Percentiles rank a stretch among this genome's conserved stretches.
These are phyloP conservation scores for Globisporangium alternatum DNA, from an alignment of 352 stramenopile genomes.

Conservation along the genomic window DNA sequence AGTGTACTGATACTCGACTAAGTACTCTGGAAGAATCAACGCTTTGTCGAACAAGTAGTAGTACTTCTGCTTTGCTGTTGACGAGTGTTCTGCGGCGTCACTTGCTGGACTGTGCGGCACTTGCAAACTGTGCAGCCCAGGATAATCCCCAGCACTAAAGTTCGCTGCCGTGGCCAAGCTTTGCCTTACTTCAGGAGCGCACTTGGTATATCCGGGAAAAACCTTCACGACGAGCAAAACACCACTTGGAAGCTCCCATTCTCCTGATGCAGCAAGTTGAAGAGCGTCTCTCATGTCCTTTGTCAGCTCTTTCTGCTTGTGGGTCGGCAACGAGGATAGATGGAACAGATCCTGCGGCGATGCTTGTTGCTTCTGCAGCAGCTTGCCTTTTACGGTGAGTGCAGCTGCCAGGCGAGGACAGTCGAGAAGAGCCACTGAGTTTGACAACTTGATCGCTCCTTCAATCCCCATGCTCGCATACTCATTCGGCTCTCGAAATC, in stretches of 20 bases:
- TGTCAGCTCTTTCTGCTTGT: conserved; percentile 25
- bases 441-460: conserved; percentile 67
- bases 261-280: conserved; percentile 29
- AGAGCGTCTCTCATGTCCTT: conserved; percentile 40
- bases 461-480: conserved; percentile 51
- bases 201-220: conserved; percentile 72
- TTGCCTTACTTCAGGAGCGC: conserved; percentile 17
- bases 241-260: conserved; percentile 48
- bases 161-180: neutral
- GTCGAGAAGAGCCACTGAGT: conserved; percentile 69
- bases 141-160: conserved; percentile 29
- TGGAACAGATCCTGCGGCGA: conserved; percentile 15
- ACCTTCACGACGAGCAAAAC: conserved; percentile 80
- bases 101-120: conserved; percentile 12
- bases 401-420: conserved; percentile 25
- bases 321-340: conserved; percentile 20
- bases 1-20: conserved; percentile 82
- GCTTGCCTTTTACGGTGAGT: conserved; percentile 22
- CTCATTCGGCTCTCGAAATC: conserved; percentile 53
- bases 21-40: conserved; percentile 80
- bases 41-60: conserved; percentile 83
- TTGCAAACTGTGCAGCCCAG: conserved; percentile 58
- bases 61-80: conserved; percentile 48
- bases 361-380: conserved; percentile 21
- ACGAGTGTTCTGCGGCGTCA: neutral